These are phyloP conservation scores for Isochrysis galbana DNA, from an alignment of 78 protist species.

Conservation along the genomic window DNA sequence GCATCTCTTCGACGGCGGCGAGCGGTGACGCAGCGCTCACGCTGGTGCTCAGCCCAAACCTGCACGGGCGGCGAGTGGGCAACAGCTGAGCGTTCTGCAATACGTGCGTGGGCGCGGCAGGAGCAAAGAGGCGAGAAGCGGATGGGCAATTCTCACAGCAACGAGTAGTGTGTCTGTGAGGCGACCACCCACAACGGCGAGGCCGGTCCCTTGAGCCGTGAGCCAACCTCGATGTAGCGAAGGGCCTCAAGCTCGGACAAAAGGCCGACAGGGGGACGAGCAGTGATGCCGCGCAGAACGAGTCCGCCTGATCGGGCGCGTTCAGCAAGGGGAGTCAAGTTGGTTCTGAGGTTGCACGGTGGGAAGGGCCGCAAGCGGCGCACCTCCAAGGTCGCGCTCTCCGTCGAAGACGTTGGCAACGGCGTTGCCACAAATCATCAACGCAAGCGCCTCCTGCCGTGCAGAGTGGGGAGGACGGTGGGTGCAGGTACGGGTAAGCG, in stretches of 20 bases:
- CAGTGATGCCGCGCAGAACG: background rate
- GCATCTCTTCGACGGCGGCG: background rate
- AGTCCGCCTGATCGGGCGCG: no score
- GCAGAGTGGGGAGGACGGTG: background rate
- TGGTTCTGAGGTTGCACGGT: no score
- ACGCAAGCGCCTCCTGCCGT: background rate
- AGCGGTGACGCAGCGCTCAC: background rate
- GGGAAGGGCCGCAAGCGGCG: no score
- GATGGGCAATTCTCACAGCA: background rate
- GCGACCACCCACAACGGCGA: background rate
- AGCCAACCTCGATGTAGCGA: background rate
- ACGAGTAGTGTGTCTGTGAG: background rate
- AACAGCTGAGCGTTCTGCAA: no score
- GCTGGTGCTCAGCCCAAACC: no score
- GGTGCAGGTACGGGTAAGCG: no score
- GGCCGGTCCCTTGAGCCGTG: background rate
- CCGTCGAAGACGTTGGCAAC: background rate
- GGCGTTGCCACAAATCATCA: background rate
- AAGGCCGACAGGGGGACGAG: background rate
- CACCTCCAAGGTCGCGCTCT: background rate
- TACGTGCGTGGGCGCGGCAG: no score
- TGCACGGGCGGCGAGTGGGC: no score
- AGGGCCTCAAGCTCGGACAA: background rate
- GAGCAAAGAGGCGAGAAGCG: background rate
- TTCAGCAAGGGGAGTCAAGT: no score